These are phyloP conservation scores for Gleditsia sinensis DNA, from an alignment of 306 rosid genomes.

Conservation along the genomic window DNA sequence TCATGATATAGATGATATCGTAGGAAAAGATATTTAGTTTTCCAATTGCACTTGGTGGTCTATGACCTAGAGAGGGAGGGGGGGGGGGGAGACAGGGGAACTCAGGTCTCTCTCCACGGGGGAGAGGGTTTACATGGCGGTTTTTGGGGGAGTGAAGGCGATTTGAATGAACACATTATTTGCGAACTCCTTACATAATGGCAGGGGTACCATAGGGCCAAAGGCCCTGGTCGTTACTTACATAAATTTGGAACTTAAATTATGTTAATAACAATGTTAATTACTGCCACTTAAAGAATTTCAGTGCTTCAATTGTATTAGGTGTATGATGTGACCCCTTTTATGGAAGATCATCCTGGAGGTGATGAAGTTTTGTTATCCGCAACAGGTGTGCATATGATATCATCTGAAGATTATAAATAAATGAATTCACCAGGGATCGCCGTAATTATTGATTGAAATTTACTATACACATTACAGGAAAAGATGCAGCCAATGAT, in stretches of 20 bases:
- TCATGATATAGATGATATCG: too few species aligned
- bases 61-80: background rate
- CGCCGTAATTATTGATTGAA: background rate
- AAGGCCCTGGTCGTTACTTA: background rate
- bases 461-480: slow-evolving; percentile 44
- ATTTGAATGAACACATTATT: background rate
- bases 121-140: background rate
- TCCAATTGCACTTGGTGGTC: too few species aligned
- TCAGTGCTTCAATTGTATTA: slow-evolving; percentile 31
- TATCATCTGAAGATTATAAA: slow-evolving; percentile 14
- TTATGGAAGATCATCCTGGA: slow-evolving; percentile 99
- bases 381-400: slow-evolving; percentile 67
- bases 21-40: too few species aligned
- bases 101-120: background rate
- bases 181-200: too few species aligned
- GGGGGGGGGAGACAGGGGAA: background rate
- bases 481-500: slow-evolving; percentile 93
- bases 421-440: background rate
- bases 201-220: too few species aligned
- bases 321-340: slow-evolving; percentile 90
- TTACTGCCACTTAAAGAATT: background rate
- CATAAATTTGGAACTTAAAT: background rate
- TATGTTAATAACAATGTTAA: slow-evolving; percentile 5
- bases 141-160: background rate
- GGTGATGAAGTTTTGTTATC: slow-evolving; percentile 90